Evolutionary conservation across 2,329 filamentous ascomycete genomes (phyloP), one percentile per base, ranked within the genome.

Genomic region (Verticillium isaacii): DNA sequence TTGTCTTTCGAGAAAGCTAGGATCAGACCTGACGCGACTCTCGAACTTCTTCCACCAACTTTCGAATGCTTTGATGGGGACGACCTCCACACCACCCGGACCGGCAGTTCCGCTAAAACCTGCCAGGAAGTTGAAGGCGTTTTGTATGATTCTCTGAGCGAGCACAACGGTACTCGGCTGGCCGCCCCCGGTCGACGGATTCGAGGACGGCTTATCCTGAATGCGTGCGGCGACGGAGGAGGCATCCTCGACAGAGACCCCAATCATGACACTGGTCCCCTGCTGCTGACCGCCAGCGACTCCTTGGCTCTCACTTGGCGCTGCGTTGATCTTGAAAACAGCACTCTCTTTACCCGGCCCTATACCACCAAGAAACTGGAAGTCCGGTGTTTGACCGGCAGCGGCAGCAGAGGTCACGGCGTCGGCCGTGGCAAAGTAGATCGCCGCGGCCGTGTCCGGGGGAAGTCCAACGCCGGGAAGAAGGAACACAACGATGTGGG

Each of bases 41-140:
- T 99, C 94, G 77, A 99, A 99, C 77, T 97, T 98, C 64, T 82
- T 85, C 95, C 96, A 99, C 95, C 96, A 99, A 62, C 96, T 92
- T 77, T 96, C 90, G 74, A 99, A 99, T 5, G 91, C 92, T 77
- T 91, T 95, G 66, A 99, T 77, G n/a, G 95, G 93, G 29, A 99
- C 91, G 14, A 96, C 90, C 73, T 98, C 94, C 56, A 90, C 85
- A 0, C 90, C 90, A 2, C 80, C 83, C 32, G 79, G 78, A 2
- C 82, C 82, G 2, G 81, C 80, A 61, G 84, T 83, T 41, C 87
- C 86, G 63, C 89, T 91, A 80, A 96, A 98, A 69, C 92, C 90
- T 3, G 94, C 88, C 62, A 99, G 80, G 74, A 97, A 98, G 76
- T 99, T 97, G 76, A 98, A 99, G 15, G 94, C 95, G 75, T 97